Percentiles rank a stretch among this genome's conserved stretches.
These are phyloP conservation scores for Lichtheimia ornata DNA, from an alignment of 371 early-diverging fungal species.

Conservation along the genomic window DNA sequence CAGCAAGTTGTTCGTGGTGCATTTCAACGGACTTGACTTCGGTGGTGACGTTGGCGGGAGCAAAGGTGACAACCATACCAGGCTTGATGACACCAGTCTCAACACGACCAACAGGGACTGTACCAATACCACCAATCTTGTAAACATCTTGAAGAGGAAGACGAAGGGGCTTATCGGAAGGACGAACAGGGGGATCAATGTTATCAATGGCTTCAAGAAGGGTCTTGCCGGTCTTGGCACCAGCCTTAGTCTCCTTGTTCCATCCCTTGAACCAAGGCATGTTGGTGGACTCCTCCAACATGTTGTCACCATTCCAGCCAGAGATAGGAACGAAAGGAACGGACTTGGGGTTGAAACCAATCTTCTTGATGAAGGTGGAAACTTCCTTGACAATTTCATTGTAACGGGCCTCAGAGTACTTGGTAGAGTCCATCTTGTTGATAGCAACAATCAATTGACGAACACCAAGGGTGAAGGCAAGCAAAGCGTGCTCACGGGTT, in stretches of 20 bases:
- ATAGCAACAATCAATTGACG: conserved; percentile 94
- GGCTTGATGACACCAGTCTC: conserved; percentile 91
- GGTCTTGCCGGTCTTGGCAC: conserved; percentile 80
- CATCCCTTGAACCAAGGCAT: conserved; percentile 98
- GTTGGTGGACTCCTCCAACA: conserved; percentile 90
- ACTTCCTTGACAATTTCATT: conserved; percentile 93
- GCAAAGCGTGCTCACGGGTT: conserved; percentile 98
- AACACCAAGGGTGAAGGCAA: conserved; percentile 96
- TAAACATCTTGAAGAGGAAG: conserved; percentile 94
- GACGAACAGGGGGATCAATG: conserved; percentile 90
- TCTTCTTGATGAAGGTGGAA: conserved; percentile 91
- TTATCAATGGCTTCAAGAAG: conserved; percentile 93
- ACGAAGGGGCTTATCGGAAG: conserved; percentile 95
- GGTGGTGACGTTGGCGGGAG: conserved; percentile 85
- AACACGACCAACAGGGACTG: conserved; percentile 95
- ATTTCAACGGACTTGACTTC: conserved; percentile 98
- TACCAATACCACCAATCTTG: conserved; percentile 98
- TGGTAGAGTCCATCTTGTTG: conserved; percentile 90
- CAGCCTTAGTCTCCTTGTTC: conserved; percentile 88
- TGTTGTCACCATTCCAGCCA: conserved; percentile 97
- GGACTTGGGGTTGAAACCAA: conserved; percentile 88
- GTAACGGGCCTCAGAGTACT: conserved; percentile 53
- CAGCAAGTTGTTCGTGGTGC: conserved; percentile 93
- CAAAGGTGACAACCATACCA: conserved; percentile 93
- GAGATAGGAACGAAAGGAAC: conserved; percentile 97